These are phyloP conservation scores for Fistulifera solaris DNA, from an alignment of 108 stramenopile genomes.

Conservation along the genomic window DNA sequence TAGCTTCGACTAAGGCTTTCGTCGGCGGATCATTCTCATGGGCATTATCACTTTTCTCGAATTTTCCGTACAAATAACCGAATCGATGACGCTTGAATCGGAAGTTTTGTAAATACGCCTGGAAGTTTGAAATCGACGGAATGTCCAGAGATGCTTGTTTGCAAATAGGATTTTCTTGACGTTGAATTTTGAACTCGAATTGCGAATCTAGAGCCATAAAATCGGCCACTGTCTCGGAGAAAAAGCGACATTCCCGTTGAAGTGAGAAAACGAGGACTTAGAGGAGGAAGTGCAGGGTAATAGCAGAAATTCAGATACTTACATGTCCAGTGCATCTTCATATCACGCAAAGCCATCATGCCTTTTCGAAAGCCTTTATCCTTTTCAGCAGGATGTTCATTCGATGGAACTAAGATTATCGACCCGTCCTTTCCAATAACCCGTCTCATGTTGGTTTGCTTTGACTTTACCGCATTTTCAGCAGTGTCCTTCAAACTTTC, in stretches of 20 bases:
- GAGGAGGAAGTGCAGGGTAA: too few relatives aligned
- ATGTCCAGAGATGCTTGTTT: conserved; percentile 60
- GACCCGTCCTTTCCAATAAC: conserved; percentile 74
- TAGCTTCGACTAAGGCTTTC: conserved; percentile 77
- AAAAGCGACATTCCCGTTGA: too few relatives aligned
- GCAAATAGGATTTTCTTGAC: conserved; percentile 72
- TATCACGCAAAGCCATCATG: conserved; percentile 82
- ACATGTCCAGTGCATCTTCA: conserved; percentile 96
- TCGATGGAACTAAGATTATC: conserved; percentile 63
- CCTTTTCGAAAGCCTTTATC: conserved; percentile 85
- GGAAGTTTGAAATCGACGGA: conserved; percentile 58
- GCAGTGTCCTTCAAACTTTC: neutral
- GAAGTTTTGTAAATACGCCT: conserved; percentile 73
- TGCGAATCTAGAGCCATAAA: conserved; percentile 90
- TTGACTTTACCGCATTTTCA: too few relatives aligned
- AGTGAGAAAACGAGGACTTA: too few relatives aligned
- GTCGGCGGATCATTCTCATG: conserved; percentile 17
- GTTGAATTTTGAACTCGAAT: conserved; percentile 87
- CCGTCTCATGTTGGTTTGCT: conserved; percentile 46
- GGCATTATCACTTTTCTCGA: conserved; percentile 43
- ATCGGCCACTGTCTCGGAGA: conserved; percentile 40
- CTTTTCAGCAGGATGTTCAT: conserved; percentile 8
- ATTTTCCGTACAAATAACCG: conserved; percentile 87
- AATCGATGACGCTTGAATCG: conserved; percentile 82
- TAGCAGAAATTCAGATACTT: conserved; percentile 20